Conservation (phyloP, 306 rosid genomes). For the Dryas alaskensis region DNA sequence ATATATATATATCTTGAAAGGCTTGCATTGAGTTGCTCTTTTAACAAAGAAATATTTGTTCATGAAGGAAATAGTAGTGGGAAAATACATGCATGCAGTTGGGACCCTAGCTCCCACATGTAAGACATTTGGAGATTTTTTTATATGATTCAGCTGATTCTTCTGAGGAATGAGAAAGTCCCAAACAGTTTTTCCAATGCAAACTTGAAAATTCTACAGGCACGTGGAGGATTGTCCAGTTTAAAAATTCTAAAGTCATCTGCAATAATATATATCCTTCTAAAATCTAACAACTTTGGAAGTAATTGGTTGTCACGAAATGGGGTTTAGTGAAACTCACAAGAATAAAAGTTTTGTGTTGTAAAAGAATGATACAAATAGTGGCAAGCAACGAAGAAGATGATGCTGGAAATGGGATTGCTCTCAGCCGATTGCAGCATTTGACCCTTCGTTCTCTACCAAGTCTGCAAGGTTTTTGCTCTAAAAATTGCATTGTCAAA, state of each 20-base stretch:
- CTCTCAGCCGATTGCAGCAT: too few relatives aligned
- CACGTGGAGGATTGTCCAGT: neutral
- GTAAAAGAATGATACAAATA: too few relatives aligned
- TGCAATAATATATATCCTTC: neutral
- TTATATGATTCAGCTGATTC: neutral
- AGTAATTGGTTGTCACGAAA: neutral
- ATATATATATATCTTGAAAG: neutral
- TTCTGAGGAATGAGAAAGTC: neutral
- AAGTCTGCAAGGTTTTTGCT: too few relatives aligned
- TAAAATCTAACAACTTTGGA: neutral
- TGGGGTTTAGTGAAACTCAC: neutral
- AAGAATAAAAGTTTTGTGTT: too few relatives aligned
- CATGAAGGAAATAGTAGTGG: neutral
- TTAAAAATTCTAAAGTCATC: neutral
- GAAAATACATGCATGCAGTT: neutral
- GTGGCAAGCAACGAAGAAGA: too few relatives aligned
- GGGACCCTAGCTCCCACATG: neutral
- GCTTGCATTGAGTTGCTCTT: accelerated
- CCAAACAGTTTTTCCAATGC: neutral
- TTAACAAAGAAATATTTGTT: neutral
- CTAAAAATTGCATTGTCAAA: too few relatives aligned
- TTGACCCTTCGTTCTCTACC: too few relatives aligned
- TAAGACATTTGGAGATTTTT: neutral
- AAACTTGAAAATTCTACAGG: neutral
- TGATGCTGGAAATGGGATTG: too few relatives aligned